phyloP scores from a whole-genome alignment of 805 yeast genomes.

The Candida nanaspora region DNA sequence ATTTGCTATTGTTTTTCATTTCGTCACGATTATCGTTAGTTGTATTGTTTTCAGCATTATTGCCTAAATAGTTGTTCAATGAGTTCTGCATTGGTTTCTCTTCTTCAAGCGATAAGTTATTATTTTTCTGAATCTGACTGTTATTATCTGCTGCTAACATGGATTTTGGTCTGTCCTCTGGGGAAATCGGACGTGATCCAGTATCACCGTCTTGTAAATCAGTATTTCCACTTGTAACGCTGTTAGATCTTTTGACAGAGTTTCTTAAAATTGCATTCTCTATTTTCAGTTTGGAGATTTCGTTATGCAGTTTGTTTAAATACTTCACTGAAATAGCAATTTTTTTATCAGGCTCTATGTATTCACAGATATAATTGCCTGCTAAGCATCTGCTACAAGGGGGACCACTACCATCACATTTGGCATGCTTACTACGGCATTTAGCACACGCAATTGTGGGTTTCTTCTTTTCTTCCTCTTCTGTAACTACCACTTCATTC shows the following conservation, averaged over 20 bases:
- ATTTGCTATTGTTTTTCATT: neutral
- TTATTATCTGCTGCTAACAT: neutral
- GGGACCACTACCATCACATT: slow-evolving; percentile 66
- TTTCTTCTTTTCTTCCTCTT: slow-evolving; percentile 10
- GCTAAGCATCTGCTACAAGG: slow-evolving; percentile 60
- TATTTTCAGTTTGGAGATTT: slow-evolving; percentile 54
- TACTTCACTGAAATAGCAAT: slow-evolving; percentile 69
- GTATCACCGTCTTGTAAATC: neutral
- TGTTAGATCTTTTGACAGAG: slow-evolving; percentile 22
- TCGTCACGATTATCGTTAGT: neutral
- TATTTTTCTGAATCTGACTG: neutral
- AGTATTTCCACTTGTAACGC: neutral
- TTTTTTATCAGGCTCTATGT: slow-evolving; percentile 64
- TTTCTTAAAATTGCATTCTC: slow-evolving; percentile 55
- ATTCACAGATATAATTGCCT: slow-evolving; percentile 57
- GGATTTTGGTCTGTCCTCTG: neutral
- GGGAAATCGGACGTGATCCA: neutral
- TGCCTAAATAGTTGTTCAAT: neutral
- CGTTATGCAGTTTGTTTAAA: slow-evolving; percentile 59
- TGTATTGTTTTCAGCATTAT: neutral
- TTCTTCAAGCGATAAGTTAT: too few relatives aligned
- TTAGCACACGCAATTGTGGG: slow-evolving; percentile 42
- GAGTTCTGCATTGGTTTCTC: too few relatives aligned
- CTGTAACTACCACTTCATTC: neutral
- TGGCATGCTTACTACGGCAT: slow-evolving; percentile 65